Percentiles rank a stretch among this genome's conserved stretches.
These are phyloP conservation scores for Lachancea sp. DNA, from an alignment of 805 yeast species.

Conservation along the genomic window DNA sequence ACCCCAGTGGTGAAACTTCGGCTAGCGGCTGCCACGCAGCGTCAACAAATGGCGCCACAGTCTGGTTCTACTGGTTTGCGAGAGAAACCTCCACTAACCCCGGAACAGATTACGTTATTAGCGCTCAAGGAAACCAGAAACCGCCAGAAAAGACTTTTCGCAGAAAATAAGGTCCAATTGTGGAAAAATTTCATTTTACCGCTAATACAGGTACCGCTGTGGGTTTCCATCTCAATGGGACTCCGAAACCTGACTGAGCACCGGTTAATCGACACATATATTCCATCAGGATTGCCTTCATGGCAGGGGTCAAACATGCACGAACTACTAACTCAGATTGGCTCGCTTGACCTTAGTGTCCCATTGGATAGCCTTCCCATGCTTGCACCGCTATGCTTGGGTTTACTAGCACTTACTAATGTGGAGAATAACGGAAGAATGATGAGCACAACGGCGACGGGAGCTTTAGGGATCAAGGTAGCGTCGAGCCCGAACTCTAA, in stretches of 20 bases:
- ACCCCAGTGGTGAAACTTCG: conserved; percentile 62
- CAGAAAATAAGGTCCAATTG: conserved; percentile 57
- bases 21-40: conserved; percentile 34
- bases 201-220: conserved; percentile 75
- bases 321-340: conserved; percentile 3
- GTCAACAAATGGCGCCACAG: conserved; percentile 6
- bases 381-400: conserved; percentile 70
- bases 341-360: conserved; percentile 50
- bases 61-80: not conserved
- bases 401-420: conserved; percentile 64
- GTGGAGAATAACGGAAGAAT: conserved; percentile 76
- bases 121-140: conserved; percentile 73
- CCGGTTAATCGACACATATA: conserved; percentile 31
- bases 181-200: conserved; percentile 81
- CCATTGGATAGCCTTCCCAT: conserved; percentile 55
- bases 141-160: conserved; percentile 67
- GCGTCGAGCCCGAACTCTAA: conserved; percentile 20
- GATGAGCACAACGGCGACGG: conserved; percentile 34
- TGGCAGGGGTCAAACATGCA: conserved; percentile 25
- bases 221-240: conserved; percentile 73
- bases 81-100: conserved; percentile 44
- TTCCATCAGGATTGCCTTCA: conserved; percentile 41
- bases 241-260: conserved; percentile 68
- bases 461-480: conserved; percentile 19
- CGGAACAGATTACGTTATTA: conserved; percentile 70